Evolutionary conservation across 2,329 filamentous ascomycete species (phyloP).

Genomic region (Arthrobotrys sinensis): DNA sequence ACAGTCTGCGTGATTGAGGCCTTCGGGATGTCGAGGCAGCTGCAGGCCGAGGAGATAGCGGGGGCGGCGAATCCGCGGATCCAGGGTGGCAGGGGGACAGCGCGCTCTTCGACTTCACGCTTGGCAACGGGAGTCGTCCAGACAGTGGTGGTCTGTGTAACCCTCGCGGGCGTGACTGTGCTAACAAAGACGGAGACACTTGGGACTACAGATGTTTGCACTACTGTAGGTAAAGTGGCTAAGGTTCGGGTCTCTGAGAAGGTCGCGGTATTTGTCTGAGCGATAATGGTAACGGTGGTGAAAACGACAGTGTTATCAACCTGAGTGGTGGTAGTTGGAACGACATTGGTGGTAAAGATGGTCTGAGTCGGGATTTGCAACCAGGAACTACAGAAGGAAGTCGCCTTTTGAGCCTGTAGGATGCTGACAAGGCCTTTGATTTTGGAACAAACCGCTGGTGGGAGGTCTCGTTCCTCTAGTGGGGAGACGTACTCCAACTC

Average conservation of each 20-base stretch:
- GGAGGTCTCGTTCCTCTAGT: constrained; percentile 21
- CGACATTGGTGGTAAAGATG: background rate
- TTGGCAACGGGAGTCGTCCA: constrained; percentile 16
- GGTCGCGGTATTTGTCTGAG: constrained; percentile 4
- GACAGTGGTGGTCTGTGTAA: constrained; percentile 11
- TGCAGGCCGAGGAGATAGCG: constrained; percentile 37
- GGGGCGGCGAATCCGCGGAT: constrained; percentile 20
- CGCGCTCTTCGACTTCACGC: constrained; percentile 12
- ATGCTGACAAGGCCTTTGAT: constrained; percentile 16
- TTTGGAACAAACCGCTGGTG: background rate
- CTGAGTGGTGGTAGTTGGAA: constrained; percentile 9
- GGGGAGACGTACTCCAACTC: no score
- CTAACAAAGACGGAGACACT: background rate
- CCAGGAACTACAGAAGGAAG: constrained; percentile 17
- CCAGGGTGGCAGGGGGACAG: constrained; percentile 15
- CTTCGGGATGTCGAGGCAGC: constrained; percentile 41
- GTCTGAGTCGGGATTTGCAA: constrained; percentile 20
- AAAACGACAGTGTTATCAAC: constrained; percentile 3
- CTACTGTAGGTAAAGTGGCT: constrained; percentile 8
- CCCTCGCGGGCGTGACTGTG: constrained; percentile 3
- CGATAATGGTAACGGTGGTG: no score
- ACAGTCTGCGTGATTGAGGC: constrained; percentile 26
- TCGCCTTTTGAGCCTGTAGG: constrained; percentile 13
- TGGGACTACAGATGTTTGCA: background rate
- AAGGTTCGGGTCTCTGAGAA: background rate